Percentiles rank a stretch among this genome's conserved stretches.
Conservation (phyloP, 805 yeast species). For the Cyberlindnera samutprakarnensis region DNA sequence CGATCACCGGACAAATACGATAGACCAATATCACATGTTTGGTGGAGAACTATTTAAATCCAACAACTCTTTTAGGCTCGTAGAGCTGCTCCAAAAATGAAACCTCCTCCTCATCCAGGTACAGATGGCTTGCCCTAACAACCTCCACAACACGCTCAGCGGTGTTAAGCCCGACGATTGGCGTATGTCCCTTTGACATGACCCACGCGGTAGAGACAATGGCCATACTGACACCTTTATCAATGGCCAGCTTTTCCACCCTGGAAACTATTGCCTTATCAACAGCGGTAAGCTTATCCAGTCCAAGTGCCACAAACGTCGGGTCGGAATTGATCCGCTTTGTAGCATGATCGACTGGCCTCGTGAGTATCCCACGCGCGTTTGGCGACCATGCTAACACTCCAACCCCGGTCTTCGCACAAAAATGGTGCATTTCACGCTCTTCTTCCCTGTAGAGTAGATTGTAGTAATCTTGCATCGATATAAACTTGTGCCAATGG, state of each 20-base stretch:
- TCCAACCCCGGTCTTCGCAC: constrained; percentile 43
- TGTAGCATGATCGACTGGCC: constrained; percentile 27
- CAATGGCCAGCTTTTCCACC: constrained; percentile 47
- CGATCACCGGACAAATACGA: too few species aligned
- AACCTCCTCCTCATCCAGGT: constrained; percentile 22
- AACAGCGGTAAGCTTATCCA: neutral
- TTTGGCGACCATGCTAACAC: constrained; percentile 55
- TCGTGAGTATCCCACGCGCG: constrained; percentile 46
- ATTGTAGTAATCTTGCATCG: constrained; percentile 53
- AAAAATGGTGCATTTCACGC: constrained; percentile 49
- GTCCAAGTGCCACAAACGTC: constrained; percentile 3
- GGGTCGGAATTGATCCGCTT: constrained; percentile 4
- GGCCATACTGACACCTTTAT: constrained; percentile 44
- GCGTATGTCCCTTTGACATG: constrained; percentile 39
- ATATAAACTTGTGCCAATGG: constrained; percentile 50
- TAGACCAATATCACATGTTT: too few species aligned
- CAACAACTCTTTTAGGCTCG: too few species aligned
- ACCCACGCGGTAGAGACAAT: constrained; percentile 45
- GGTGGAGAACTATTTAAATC: too few species aligned
- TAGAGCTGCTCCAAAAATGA: constrained; percentile 16
- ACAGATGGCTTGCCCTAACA: constrained; percentile 33
- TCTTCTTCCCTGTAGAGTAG: constrained; percentile 49
- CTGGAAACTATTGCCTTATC: constrained; percentile 35
- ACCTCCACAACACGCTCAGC: constrained; percentile 46
- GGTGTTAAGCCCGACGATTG: constrained; percentile 49